Percentiles rank a stretch among this genome's conserved stretches.
phyloP scores from a whole-genome alignment of 306 rosid species.

The Casuarina glauca region DNA sequence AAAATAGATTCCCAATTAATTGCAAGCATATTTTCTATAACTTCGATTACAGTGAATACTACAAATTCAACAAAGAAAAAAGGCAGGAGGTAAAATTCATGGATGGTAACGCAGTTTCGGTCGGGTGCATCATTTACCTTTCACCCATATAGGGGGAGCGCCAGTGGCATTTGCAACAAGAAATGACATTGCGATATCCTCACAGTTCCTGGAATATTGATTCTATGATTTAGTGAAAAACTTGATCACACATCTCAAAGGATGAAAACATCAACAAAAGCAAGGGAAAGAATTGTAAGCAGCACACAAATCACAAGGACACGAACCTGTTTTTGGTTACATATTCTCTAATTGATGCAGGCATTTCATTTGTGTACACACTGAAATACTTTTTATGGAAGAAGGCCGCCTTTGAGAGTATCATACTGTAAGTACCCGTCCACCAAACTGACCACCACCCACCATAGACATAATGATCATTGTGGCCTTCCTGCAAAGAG shows the following conservation, averaged over 20 bases:
- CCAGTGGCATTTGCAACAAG: constrained; percentile 91
- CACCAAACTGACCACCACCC: constrained; percentile 99
- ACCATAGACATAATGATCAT: constrained; percentile 55
- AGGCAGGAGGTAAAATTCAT: neutral
- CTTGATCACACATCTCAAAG: neutral
- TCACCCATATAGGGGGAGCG: constrained; percentile 96
- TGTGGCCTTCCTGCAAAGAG: constrained; percentile 51
- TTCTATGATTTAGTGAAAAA: constrained; percentile 17
- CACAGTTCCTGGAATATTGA: constrained; percentile 81
- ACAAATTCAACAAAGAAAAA: no score
- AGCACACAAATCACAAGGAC: constrained; percentile 16
- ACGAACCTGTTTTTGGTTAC: constrained; percentile 70
- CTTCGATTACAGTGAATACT: neutral
- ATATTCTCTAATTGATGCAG: constrained; percentile 74
- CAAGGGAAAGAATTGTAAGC: neutral
- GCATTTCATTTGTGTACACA: constrained; percentile 83
- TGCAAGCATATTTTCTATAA: neutral
- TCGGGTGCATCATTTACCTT: constrained; percentile 54
- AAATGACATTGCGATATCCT: constrained; percentile 98
- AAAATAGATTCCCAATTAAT: neutral
- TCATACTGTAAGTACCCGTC: constrained; percentile 95
- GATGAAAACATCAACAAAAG: neutral
- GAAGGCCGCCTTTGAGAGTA: constrained; percentile 96
- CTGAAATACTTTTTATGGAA: constrained; percentile 85
- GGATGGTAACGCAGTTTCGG: neutral